Evolutionary conservation across 441 rosid genomes (phyloP).

Genomic region (Biscutella laevigata): DNA sequence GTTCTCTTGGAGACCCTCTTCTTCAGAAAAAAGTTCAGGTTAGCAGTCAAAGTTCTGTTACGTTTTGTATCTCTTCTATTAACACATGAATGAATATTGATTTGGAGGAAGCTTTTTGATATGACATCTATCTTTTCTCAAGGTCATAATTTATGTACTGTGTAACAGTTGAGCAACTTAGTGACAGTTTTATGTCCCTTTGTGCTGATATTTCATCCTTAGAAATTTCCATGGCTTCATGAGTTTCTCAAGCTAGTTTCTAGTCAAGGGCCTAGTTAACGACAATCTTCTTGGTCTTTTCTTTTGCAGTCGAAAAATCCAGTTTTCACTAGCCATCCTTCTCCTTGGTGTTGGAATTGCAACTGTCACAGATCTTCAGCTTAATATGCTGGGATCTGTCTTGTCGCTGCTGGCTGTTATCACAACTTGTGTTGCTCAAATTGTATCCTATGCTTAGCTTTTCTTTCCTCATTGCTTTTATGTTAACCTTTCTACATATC

Average conservation of each 20-base stretch:
- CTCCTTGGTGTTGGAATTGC: constrained; percentile 98
- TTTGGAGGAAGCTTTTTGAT: constrained; percentile 13
- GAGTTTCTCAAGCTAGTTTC: constrained; percentile 2
- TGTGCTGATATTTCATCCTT: constrained; percentile 4
- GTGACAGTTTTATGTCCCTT: constrained; percentile 4
- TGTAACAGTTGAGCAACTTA: background rate
- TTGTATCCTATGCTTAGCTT: constrained; percentile 57
- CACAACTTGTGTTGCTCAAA: constrained; percentile 95
- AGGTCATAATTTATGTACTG: background rate
- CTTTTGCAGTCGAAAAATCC: constrained; percentile 72
- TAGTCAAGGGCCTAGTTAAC: constrained; percentile 1
- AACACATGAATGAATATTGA: background rate
- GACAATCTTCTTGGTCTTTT: background rate
- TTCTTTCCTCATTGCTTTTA: background rate
- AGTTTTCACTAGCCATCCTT: constrained; percentile 68
- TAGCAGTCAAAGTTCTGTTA: constrained; percentile 17
- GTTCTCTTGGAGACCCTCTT: constrained; percentile 94
- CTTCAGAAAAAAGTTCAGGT: constrained; percentile 95
- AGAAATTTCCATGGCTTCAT: background rate
- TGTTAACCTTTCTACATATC: background rate
- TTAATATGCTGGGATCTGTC: constrained; percentile 80
- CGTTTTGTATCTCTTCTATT: background rate
- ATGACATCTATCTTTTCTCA: background rate
- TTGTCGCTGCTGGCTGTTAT: constrained; percentile 82
- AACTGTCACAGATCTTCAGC: constrained; percentile 96